These are phyloP conservation scores for Phytophthora sojae DNA, from an alignment of 352 stramenopile genomes.

Conservation along the genomic window DNA sequence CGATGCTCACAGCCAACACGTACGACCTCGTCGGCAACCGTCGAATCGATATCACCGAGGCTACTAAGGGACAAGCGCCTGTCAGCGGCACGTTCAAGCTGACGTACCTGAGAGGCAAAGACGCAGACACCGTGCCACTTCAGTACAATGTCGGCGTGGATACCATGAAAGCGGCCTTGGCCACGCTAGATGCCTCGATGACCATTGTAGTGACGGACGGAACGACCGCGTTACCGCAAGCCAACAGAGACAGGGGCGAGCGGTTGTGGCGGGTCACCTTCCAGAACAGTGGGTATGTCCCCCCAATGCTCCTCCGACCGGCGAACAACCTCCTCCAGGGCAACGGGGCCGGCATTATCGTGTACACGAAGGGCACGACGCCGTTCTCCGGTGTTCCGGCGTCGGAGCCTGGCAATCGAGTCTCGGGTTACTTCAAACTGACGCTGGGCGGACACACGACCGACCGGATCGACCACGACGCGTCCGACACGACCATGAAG, in stretches of 20 bases:
- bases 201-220: constrained; percentile 77
- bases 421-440: constrained; percentile 91
- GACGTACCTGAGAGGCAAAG: constrained; percentile 82
- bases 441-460: constrained; percentile 90
- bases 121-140: constrained; percentile 78
- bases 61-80: constrained; percentile 83
- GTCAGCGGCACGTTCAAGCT: constrained; percentile 93
- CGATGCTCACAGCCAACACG: constrained; percentile 83
- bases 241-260: constrained; percentile 46
- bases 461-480: constrained; percentile 91
- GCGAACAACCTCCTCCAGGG: constrained; percentile 87
- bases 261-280: constrained; percentile 94
- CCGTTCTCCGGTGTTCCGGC: constrained; percentile 30
- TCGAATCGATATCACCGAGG: constrained; percentile 84
- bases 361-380: constrained; percentile 79
- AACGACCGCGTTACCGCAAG: constrained; percentile 45
- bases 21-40: constrained; percentile 91
- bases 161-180: constrained; percentile 75
- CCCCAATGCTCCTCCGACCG: constrained; percentile 80
- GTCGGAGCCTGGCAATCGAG: constrained; percentile 89
- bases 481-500: constrained; percentile 93
- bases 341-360: constrained; percentile 81
- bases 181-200: constrained; percentile 85
- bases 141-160: constrained; percentile 54
- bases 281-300: constrained; percentile 90